Evolutionary conservation across 2,329 filamentous ascomycete genomes (phyloP), one percentile per base, ranked within the genome.

Genomic region (Cercospora sojina): DNA sequence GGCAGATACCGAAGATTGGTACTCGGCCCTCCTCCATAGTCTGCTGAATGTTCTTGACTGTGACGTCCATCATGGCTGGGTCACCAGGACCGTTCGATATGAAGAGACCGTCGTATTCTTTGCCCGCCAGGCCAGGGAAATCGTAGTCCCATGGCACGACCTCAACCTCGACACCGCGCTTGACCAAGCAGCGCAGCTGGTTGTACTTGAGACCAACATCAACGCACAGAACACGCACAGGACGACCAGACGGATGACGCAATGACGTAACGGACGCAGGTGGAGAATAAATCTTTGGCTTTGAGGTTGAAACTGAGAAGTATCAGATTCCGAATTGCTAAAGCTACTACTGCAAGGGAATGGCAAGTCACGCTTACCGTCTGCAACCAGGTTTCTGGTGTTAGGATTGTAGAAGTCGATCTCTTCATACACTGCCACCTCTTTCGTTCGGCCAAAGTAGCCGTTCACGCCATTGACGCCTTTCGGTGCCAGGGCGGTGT

Each of bases 201-300:
- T 98, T 99, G 83, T 92, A 97, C 82, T 99, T 99, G 84, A 98
- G 89, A 79, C 95, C 95, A 73, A 99, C 94, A 82, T 99, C 95
- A 73, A 99, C 87, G 78, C 93, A 97, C 59, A 98, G 84, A 68
- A 99, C 89, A 77, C 93, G 91, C 66, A 98, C 86, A 59, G 90
- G 86, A 74, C 93, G 91, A 69, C 94, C 95, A 64, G 92, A 96
- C 47, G 93, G 91, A 81, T 97, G 93, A 80, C 91, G 90, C 74
- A 96, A 86, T 70, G 90, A 88, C 74, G 85, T 86, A 62, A 62
- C 49, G 66, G 88, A 86, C 35, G 88, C 81, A 70, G 88, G 87
- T 62, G 93, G 93, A 74, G 88, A 88, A 82, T 94, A 98, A 65
- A 97, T 85, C 79, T 92, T 94, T 65, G 94, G 92, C 70, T 90